phyloP scores from a whole-genome alignment of 208 protist species.

The Borovskyia barvae region DNA sequence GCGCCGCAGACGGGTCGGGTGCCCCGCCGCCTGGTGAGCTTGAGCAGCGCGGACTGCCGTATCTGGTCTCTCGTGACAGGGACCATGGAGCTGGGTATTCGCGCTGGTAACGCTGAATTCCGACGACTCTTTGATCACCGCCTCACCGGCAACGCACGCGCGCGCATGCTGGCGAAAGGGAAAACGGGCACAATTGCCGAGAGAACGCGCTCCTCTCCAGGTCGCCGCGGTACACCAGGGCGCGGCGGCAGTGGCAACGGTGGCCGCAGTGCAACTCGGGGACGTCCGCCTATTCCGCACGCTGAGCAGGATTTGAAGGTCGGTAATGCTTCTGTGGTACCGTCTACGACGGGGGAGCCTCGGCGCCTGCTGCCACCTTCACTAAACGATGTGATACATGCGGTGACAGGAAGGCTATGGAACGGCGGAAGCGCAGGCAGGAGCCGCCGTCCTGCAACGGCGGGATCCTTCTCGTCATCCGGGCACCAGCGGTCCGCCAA shows the following conservation, averaged over 20 bases:
- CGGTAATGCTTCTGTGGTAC: neutral
- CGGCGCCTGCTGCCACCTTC: slow-evolving; percentile 15
- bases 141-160: slow-evolving; percentile 7
- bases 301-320: neutral
- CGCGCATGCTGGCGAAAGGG: neutral
- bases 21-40: slow-evolving; percentile 43
- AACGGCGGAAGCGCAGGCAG: neutral
- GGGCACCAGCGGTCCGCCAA: neutral
- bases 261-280: too few species aligned
- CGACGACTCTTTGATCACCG: slow-evolving; percentile 36
- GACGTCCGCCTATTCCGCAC: neutral
- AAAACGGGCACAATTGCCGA: neutral
- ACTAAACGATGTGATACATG: slow-evolving; percentile 24
- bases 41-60: slow-evolving; percentile 58
- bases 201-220: too few species aligned
- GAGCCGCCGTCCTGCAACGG: neutral
- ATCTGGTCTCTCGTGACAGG: slow-evolving; percentile 54
- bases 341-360: slow-evolving; percentile 11
- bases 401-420: slow-evolving; percentile 4
- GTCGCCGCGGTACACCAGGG: too few species aligned
- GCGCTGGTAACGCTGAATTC: slow-evolving; percentile 65
- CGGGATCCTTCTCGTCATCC: too few species aligned
- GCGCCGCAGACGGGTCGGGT: neutral
- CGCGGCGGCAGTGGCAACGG: neutral
- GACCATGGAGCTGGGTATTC: slow-evolving; percentile 57